Conservation (phyloP, 768 basidiomycete species). For the Hygrocybe punicea region DNA sequence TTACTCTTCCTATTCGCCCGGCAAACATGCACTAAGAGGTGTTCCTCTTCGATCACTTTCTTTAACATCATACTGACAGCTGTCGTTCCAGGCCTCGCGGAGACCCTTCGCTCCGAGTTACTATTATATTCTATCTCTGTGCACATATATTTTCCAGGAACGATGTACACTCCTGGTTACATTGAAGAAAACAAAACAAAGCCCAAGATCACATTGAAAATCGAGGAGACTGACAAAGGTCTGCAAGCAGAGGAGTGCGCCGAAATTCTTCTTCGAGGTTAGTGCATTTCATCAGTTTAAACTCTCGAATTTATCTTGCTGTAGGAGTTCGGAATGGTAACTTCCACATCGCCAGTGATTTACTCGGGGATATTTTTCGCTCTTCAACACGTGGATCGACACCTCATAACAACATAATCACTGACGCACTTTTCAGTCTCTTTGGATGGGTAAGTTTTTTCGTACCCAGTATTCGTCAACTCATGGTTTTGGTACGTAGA, state of each 20-base stretch:
- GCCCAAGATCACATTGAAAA: constrained; percentile 60
- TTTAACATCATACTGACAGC: neutral
- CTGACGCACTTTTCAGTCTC: constrained; percentile 44
- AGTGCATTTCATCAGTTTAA: constrained; percentile 2
- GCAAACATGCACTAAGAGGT: constrained; percentile 74
- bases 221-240: constrained; percentile 63
- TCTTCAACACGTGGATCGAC: constrained; percentile 52
- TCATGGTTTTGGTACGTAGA: constrained; percentile 22
- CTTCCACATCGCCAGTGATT: constrained; percentile 62
- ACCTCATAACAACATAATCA: constrained; percentile 51
- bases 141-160: constrained; percentile 67
- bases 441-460: constrained; percentile 41
- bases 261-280: constrained; percentile 48
- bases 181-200: constrained; percentile 62
- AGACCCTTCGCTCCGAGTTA: constrained; percentile 64
- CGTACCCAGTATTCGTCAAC: neutral
- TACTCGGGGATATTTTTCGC: constrained; percentile 57
- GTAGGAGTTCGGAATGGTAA: constrained; percentile 54
- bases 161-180: constrained; percentile 64
- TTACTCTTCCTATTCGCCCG: constrained; percentile 64
- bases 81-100: constrained; percentile 56
- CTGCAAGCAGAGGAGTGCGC: constrained; percentile 54
- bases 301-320: neutral
- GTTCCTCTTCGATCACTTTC: constrained; percentile 7
- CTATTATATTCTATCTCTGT: constrained; percentile 60